Evolutionary conservation across 2,329 filamentous ascomycete species (phyloP).

Genomic region (Pezicula rhizophila): DNA sequence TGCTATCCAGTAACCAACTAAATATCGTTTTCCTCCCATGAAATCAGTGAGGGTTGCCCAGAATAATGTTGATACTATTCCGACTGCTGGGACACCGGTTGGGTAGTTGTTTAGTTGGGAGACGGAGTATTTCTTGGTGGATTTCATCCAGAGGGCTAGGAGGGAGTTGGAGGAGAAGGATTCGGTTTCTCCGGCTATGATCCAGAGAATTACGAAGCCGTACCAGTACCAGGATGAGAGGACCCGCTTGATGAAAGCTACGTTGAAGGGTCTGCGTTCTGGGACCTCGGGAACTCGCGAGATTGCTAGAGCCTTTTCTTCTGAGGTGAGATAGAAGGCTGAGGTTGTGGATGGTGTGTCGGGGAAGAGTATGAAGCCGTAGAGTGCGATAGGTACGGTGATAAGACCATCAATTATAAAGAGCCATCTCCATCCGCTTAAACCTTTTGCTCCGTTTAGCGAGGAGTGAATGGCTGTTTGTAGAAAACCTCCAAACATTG

Average conservation of each 20-base stretch:
- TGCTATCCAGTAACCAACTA: conserved; percentile 62
- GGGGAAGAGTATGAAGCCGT: conserved; percentile 42
- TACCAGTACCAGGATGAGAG: conserved; percentile 59
- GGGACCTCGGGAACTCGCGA: conserved; percentile 37
- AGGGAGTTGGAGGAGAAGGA: conserved; percentile 62
- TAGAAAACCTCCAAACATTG: conserved; percentile 57
- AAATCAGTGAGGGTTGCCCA: conserved; percentile 66
- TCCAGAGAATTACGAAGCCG: conserved; percentile 61
- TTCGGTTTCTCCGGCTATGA: conserved; percentile 66
- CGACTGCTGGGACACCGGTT: conserved; percentile 45
- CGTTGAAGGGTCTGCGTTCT: conserved; percentile 35
- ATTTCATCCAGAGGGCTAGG: conserved; percentile 43
- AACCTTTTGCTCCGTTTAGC: conserved; percentile 36
- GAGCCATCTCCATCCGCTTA: conserved; percentile 46
- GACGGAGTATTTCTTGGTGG: conserved; percentile 38
- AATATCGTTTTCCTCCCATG: conserved; percentile 54
- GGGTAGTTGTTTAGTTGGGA: conserved; percentile 48
- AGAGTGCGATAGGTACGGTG: conserved; percentile 49
- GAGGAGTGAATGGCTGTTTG: conserved; percentile 36
- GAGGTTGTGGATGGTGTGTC: conserved; percentile 36
- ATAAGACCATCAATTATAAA: conserved; percentile 49
- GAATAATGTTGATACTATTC: conserved; percentile 51
- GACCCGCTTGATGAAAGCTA: conserved; percentile 47
- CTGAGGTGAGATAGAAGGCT: conserved; percentile 34
- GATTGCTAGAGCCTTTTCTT: conserved; percentile 36